These are phyloP conservation scores for Yarrowia yakushimensis DNA, from an alignment of 805 yeast genomes.

Conservation along the genomic window DNA sequence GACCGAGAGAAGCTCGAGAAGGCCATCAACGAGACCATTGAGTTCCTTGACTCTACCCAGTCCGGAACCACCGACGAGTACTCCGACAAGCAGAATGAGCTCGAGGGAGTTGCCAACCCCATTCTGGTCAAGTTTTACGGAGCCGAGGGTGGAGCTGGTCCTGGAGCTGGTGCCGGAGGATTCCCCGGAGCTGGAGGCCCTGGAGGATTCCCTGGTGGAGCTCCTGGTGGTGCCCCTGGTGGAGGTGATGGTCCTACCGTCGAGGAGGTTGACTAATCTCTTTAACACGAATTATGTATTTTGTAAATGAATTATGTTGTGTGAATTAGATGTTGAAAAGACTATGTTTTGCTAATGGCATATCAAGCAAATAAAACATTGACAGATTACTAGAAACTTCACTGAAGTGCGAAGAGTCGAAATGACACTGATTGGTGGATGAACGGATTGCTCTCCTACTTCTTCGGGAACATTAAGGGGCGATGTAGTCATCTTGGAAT, in stretches of 20 bases:
- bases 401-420: no score
- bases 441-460: no score
- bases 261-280: neutral
- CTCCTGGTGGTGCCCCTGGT: neutral
- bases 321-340: no score
- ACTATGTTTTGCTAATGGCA: no score
- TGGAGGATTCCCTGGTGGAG: slow-evolving; percentile 9
- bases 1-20: slow-evolving; percentile 13
- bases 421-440: no score
- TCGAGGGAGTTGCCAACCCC: slow-evolving; percentile 9
- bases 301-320: no score
- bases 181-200: slow-evolving; percentile 1
- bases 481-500: no score
- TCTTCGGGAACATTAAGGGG: no score
- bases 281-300: no score
- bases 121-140: slow-evolving; percentile 11
- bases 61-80: slow-evolving; percentile 1
- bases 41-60: slow-evolving; percentile 15
- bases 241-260: slow-evolving; percentile 2
- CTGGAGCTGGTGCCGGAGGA: neutral
- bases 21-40: slow-evolving; percentile 17
- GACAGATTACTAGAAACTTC: no score
- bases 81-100: slow-evolving; percentile 20
- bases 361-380: no score
- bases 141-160: slow-evolving; percentile 13